A percentile compares a stretch with the other conserved stretches of the same genome.
phyloP scores from a whole-genome alignment of 345 rosid genomes.

The Moricandia moricandioides region DNA sequence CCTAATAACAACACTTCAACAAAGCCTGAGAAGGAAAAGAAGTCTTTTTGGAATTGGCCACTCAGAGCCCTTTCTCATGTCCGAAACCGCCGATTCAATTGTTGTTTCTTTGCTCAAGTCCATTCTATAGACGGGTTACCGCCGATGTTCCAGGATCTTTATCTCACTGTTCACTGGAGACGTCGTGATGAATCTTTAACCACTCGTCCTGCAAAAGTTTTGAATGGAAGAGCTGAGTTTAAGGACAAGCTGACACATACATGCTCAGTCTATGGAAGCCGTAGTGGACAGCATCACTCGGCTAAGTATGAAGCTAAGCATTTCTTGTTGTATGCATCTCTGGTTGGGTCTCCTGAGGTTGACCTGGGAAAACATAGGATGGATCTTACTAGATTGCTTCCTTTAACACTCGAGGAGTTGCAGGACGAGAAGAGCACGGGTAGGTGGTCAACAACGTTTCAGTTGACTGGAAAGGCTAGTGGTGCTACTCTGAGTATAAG shows the following conservation, averaged over 20 bases:
- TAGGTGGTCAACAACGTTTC: slow-evolving; percentile 89
- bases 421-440: slow-evolving; percentile 91
- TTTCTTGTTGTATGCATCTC: slow-evolving; percentile 72
- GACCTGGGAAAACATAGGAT: slow-evolving; percentile 96
- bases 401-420: slow-evolving; percentile 86
- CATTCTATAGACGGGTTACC: slow-evolving; percentile 73
- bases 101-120: slow-evolving; percentile 78
- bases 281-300: slow-evolving; percentile 81
- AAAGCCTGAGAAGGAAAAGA: slow-evolving; percentile 68
- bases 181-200: slow-evolving; percentile 68
- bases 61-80: slow-evolving; percentile 70
- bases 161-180: slow-evolving; percentile 81
- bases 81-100: slow-evolving; percentile 63
- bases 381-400: slow-evolving; percentile 88
- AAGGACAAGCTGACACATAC: slow-evolving; percentile 70
- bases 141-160: slow-evolving; percentile 46
- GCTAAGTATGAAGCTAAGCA: slow-evolving; percentile 95
- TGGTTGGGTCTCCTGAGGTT: slow-evolving; percentile 59
- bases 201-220: slow-evolving; percentile 66
- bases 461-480: slow-evolving; percentile 71
- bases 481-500: slow-evolving; percentile 79
- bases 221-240: slow-evolving; percentile 62
- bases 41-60: slow-evolving; percentile 88
- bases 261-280: slow-evolving; percentile 74
- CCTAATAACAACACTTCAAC: slow-evolving; percentile 35